These are phyloP conservation scores for Pythium sukuiense DNA, from an alignment of 352 stramenopile genomes.

Conservation along the genomic window DNA sequence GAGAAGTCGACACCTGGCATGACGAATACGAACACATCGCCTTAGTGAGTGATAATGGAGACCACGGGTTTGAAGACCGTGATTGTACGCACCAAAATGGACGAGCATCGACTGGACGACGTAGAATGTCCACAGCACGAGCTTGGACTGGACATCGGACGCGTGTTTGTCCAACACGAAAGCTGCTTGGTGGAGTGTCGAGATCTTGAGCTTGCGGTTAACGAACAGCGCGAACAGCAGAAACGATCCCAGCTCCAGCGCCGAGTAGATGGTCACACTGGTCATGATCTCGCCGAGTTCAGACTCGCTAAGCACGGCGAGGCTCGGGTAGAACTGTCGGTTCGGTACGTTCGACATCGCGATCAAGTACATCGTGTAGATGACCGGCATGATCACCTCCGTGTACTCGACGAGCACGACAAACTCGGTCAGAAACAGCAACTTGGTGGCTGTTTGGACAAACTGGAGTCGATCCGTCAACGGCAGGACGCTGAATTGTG, in stretches of 20 bases:
- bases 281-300: not conserved
- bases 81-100: conserved; percentile 21
- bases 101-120: conserved; percentile 33
- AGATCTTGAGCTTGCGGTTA: conserved; percentile 13
- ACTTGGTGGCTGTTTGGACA: not conserved
- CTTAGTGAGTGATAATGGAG: not conserved
- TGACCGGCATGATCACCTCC: conserved; percentile 22
- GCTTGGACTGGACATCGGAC: conserved; percentile 31
- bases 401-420: conserved; percentile 21
- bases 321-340: conserved; percentile 9
- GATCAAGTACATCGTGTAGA: conserved; percentile 15
- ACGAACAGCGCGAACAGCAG: not conserved
- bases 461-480: not conserved
- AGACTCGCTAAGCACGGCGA: not conserved
- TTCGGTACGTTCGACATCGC: conserved; percentile 14
- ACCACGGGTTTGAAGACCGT: not conserved
- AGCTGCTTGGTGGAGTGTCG: conserved; percentile 28
- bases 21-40: not conserved
- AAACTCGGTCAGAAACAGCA: conserved; percentile 24
- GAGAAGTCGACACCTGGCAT: conserved; percentile 10
- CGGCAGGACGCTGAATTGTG: not conserved
- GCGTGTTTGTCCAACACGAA: conserved; percentile 36
- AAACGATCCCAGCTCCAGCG: conserved; percentile 16
- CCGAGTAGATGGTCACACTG: conserved; percentile 7
- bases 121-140: conserved; percentile 36